Conservation (phyloP, 192 early-diverging fungal species). For the Mortierella claussenii region DNA sequence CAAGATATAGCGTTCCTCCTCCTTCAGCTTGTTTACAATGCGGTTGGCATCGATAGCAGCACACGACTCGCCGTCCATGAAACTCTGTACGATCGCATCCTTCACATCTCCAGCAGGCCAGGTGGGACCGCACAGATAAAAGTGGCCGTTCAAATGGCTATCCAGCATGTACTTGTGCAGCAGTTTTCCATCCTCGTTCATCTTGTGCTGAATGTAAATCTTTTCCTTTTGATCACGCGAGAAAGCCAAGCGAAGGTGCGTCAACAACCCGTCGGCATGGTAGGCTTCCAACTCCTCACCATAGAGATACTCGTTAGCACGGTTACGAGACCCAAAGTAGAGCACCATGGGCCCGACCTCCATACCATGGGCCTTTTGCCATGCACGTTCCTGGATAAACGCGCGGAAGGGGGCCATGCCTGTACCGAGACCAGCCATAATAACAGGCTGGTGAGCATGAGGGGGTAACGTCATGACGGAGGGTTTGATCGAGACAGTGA, state of each 20-base stretch:
- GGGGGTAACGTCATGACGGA: conserved; percentile 97
- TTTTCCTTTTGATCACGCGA: conserved; percentile 94
- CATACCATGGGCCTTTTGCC: conserved; percentile 77
- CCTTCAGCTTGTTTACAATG: conserved; percentile 90
- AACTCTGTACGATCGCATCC: conserved; percentile 87
- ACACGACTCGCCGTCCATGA: conserved; percentile 70
- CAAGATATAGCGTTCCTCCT: conserved; percentile 90
- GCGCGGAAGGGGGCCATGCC: conserved; percentile 99
- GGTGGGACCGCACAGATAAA: conserved; percentile 98
- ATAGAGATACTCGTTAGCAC: conserved; percentile 94
- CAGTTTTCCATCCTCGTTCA: conserved; percentile 84
- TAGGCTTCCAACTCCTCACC: conserved; percentile 98
- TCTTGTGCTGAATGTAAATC: conserved; percentile 97
- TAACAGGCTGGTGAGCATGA: conserved; percentile 82
- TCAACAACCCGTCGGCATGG: conserved; percentile 88
- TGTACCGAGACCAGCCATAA: conserved; percentile 97
- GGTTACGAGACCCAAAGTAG: conserved; percentile 96
- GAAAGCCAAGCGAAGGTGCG: conserved; percentile 91
- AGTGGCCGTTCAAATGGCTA: conserved; percentile 72
- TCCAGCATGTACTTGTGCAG: conserved; percentile 81
- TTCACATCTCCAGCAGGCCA: conserved; percentile 96
- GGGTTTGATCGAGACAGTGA: conserved; percentile 93
- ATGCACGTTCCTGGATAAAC: conserved; percentile 93
- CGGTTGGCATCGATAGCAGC: conserved; percentile 71
- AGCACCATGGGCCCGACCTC: conserved; percentile 94